These are phyloP conservation scores for Crithidia fasciculata DNA, from an alignment of 208 protist genomes.

Conservation along the genomic window DNA sequence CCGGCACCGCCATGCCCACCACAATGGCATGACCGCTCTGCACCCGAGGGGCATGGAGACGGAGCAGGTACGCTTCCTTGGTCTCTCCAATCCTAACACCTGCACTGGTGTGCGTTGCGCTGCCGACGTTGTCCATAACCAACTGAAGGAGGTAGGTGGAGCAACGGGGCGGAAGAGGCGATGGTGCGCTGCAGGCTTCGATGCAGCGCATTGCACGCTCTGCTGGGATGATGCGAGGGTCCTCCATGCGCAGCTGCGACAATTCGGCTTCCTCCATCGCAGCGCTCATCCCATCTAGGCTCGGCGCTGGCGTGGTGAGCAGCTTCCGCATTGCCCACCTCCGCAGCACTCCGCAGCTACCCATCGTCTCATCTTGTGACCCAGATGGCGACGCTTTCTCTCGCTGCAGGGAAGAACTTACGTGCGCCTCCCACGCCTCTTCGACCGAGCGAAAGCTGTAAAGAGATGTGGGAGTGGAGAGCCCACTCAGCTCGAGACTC, in stretches of 20 bases:
- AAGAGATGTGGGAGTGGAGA: conserved; percentile 16
- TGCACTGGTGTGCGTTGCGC: background rate
- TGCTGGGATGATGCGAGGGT: conserved; percentile 16
- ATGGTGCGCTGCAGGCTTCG: conserved; percentile 2
- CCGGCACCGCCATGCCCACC: conserved; percentile 32
- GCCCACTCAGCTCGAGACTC: conserved; percentile 30
- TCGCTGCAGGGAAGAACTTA: conserved; percentile 8
- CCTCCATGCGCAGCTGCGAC: conserved; percentile 10
- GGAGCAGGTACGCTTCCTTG: conserved; percentile 35
- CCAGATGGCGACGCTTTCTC: background rate
- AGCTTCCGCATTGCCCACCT: conserved; percentile 25
- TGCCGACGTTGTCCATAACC: too few relatives aligned
- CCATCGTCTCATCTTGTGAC: background rate
- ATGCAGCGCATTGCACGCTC: conserved; percentile 30
- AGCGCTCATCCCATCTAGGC: background rate
- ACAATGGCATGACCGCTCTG: conserved; percentile 53
- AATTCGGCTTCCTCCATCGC: conserved; percentile 9
- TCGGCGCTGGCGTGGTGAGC: background rate
- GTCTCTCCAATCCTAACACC: too few relatives aligned
- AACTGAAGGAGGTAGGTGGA: conserved; percentile 28
- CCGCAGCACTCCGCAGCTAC: background rate
- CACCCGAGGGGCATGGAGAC: conserved; percentile 50
- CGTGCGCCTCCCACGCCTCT: conserved; percentile 42
- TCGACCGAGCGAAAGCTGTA: conserved; percentile 58
- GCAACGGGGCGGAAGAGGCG: conserved; percentile 15